A percentile compares a stretch with the other conserved stretches of the same genome.
These are phyloP conservation scores for Trichoderma endophyticum DNA, from an alignment of 2,329 filamentous ascomycete genomes.

Conservation along the genomic window DNA sequence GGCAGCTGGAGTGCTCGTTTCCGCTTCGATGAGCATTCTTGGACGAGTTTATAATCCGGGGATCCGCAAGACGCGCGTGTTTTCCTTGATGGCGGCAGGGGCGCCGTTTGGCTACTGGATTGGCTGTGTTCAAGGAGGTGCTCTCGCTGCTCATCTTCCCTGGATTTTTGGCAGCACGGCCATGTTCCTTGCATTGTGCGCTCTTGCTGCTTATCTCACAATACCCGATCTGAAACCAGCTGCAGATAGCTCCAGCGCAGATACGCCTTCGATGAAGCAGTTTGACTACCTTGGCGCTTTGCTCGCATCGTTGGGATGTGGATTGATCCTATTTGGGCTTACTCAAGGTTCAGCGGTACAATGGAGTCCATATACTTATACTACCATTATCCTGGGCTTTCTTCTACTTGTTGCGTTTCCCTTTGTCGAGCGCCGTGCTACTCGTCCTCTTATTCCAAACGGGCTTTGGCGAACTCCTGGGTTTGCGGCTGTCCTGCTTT, in stretches of 20 bases:
- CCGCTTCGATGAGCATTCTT: constrained; percentile 6
- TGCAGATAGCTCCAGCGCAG: not conserved
- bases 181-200: not conserved
- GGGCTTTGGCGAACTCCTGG: not conserved
- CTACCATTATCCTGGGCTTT: not conserved
- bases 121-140: not conserved
- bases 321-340: constrained; percentile 1
- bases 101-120: constrained; percentile 7
- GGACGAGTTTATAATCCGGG: constrained; percentile 6
- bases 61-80: not conserved
- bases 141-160: not conserved
- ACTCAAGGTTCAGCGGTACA: not conserved
- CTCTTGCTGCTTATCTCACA: not conserved
- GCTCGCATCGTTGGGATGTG: not conserved
- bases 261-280: not conserved
- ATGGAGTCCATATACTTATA: constrained; percentile 3
- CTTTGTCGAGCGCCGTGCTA: not conserved
- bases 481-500: not conserved
- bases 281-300: not conserved
- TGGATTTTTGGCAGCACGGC: constrained; percentile 7
- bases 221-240: not conserved
- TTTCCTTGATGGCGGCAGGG: constrained; percentile 3
- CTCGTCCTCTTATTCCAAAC: not conserved
- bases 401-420: not conserved
- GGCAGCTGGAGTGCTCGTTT: not conserved